These are phyloP conservation scores for Huntiella savannae DNA, from an alignment of 2,329 filamentous ascomycete genomes.

Conservation along the genomic window DNA sequence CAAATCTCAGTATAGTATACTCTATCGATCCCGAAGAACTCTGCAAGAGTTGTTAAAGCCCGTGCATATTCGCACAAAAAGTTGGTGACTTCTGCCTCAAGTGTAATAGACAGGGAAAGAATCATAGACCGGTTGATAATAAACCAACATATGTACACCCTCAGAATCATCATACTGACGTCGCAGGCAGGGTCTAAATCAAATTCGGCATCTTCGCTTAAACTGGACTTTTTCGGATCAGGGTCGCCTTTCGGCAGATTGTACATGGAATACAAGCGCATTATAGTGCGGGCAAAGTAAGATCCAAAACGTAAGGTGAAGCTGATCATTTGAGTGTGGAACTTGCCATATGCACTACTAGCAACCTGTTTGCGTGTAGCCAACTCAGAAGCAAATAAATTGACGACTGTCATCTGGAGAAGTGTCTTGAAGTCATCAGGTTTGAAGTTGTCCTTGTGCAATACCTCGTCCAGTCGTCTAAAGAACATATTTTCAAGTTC, in stretches of 20 bases:
- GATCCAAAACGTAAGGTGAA: too few relatives aligned
- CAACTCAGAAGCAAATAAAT: conserved; percentile 65
- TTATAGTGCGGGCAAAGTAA: too few relatives aligned
- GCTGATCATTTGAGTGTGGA: not conserved
- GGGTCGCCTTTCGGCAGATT: too few relatives aligned
- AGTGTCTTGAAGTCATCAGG: conserved; percentile 1
- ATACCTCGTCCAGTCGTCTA: conserved; percentile 40
- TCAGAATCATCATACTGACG: conserved; percentile 10
- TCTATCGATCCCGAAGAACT: conserved; percentile 9
- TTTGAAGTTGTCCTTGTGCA: conserved; percentile 1
- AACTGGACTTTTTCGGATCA: conserved; percentile 21
- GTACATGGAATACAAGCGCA: too few relatives aligned
- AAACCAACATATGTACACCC: conserved; percentile 12
- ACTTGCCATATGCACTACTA: conserved; percentile 12
- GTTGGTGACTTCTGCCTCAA: conserved; percentile 3
- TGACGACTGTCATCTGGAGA: conserved; percentile 50
- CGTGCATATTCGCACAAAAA: conserved; percentile 11
- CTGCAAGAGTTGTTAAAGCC: conserved; percentile 7
- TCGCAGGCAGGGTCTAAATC: conserved; percentile 4
- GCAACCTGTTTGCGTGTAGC: conserved; percentile 32
- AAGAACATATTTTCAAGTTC: conserved; percentile 77
- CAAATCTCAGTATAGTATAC: conserved; percentile 2
- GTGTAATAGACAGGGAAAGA: not conserved
- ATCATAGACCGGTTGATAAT: conserved; percentile 8
- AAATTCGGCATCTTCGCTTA: conserved; percentile 11